Percentiles rank a stretch among this genome's conserved stretches.
Evolutionary conservation across 2,329 filamentous ascomycete species (phyloP).

Genomic region (Amauroascus verrucosus): DNA sequence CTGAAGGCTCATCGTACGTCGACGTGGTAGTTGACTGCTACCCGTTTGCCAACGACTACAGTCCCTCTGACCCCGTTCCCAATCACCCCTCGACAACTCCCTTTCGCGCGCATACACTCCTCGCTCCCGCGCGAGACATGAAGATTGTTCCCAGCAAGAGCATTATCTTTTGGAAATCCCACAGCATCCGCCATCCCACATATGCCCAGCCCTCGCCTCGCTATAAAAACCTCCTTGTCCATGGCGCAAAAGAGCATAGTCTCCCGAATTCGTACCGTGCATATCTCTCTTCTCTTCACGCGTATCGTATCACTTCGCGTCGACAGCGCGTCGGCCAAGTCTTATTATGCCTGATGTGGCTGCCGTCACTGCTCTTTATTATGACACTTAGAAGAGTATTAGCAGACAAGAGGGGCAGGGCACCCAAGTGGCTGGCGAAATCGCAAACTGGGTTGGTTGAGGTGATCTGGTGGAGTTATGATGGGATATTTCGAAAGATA

Average conservation of each 20-base stretch:
- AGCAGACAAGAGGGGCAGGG: slow-evolving; percentile 54
- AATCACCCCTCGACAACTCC: slow-evolving; percentile 51
- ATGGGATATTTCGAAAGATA: slow-evolving; percentile 49
- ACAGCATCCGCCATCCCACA: slow-evolving; percentile 19
- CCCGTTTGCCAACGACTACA: slow-evolving; percentile 46
- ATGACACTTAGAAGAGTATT: slow-evolving; percentile 37
- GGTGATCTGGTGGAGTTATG: slow-evolving; percentile 55
- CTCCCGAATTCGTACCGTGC: slow-evolving; percentile 67
- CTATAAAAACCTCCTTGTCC: slow-evolving; percentile 69
- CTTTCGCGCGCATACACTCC: slow-evolving; percentile 79
- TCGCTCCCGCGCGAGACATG: slow-evolving; percentile 45
- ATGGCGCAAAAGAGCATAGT: slow-evolving; percentile 69
- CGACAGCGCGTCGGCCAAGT: slow-evolving; percentile 57
- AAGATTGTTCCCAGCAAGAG: slow-evolving; percentile 12
- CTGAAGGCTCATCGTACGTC: slow-evolving; percentile 75
- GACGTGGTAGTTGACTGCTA: slow-evolving; percentile 74
- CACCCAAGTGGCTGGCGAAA: slow-evolving; percentile 56
- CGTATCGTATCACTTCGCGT: slow-evolving; percentile 59
- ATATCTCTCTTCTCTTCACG: slow-evolving; percentile 58
- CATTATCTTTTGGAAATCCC: neutral
- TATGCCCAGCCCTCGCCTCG: slow-evolving; percentile 69
- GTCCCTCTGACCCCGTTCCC: slow-evolving; percentile 49
- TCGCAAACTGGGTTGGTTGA: slow-evolving; percentile 46
- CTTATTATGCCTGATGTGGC: slow-evolving; percentile 52
- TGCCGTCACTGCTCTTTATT: slow-evolving; percentile 49